Percentiles rank a stretch among this genome's conserved stretches.
These are phyloP conservation scores for Bruguiera gymnorhiza DNA, from an alignment of 345 rosid genomes.

Conservation along the genomic window DNA sequence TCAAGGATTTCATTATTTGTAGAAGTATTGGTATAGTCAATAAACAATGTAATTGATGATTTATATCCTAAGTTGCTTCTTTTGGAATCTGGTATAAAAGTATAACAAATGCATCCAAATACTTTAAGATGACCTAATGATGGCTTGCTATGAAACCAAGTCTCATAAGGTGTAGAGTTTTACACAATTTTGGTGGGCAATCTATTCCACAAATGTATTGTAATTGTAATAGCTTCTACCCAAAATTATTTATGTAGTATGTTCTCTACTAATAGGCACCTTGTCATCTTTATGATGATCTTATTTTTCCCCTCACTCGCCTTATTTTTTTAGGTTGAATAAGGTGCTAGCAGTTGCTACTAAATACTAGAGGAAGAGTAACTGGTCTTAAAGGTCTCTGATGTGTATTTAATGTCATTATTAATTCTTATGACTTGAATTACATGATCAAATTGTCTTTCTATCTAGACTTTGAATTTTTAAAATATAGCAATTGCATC, in stretches of 20 bases:
- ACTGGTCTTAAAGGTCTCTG: accelerated
- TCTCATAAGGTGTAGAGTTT: not conserved
- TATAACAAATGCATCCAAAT: not conserved
- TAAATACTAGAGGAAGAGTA: not conserved
- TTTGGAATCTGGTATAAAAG: not conserved
- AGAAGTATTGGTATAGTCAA: not conserved
- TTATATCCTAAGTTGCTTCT: not conserved
- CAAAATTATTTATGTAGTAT: no score
- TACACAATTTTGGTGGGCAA: not conserved
- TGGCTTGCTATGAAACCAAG: not conserved
- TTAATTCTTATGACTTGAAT: not conserved
- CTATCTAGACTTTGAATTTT: not conserved
- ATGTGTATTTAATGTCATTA: not conserved
- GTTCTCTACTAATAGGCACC: not conserved
- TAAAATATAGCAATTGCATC: not conserved
- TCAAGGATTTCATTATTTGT: no score
- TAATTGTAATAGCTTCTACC: no score
- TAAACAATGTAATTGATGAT: not conserved
- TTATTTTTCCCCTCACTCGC: not conserved
- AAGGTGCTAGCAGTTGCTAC: not conserved
- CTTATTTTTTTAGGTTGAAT: not conserved
- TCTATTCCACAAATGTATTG: no score
- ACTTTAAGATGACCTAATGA: not conserved
- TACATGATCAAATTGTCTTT: not conserved
- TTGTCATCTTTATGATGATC: not conserved